Evolutionary conservation across 176 grass and related monocot species (phyloP).

Genomic region (Puya raimondii): DNA sequence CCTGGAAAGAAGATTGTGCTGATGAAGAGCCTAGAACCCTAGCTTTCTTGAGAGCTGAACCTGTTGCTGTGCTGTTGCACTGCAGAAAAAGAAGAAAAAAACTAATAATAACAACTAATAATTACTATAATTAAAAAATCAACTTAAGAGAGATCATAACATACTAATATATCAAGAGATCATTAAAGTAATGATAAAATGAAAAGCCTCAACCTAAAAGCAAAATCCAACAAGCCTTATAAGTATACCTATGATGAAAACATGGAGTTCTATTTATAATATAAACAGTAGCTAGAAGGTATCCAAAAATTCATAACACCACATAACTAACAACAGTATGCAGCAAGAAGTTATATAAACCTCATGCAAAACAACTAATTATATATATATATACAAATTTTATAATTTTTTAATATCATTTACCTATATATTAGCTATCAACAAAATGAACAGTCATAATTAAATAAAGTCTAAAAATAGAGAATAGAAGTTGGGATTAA

Average conservation of each 20-base stretch:
- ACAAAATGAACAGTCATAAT: no score
- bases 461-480: no score
- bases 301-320: no score
- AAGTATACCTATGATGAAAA: not conserved
- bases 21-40: constrained; percentile 59
- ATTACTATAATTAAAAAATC: constrained; percentile 1
- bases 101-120: not conserved
- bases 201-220: not conserved
- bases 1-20: constrained; percentile 75
- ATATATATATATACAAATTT: no score
- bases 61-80: constrained; percentile 63
- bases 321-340: no score
- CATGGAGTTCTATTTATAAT: not conserved
- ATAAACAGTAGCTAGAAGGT: no score
- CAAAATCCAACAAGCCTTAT: not conserved
- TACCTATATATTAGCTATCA: no score
- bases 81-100: constrained; percentile 18
- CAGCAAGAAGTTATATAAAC: no score
- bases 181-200: not conserved
- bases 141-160: constrained; percentile 2
- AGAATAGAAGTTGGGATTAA: no score
- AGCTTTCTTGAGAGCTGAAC: constrained; percentile 90
- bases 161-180: not conserved
- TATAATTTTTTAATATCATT: no score
- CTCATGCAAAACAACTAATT: no score